Base-by-base conservation (phyloP, 2,329 filamentous ascomycete genomes). In the Aspergillus piperis region DNA sequence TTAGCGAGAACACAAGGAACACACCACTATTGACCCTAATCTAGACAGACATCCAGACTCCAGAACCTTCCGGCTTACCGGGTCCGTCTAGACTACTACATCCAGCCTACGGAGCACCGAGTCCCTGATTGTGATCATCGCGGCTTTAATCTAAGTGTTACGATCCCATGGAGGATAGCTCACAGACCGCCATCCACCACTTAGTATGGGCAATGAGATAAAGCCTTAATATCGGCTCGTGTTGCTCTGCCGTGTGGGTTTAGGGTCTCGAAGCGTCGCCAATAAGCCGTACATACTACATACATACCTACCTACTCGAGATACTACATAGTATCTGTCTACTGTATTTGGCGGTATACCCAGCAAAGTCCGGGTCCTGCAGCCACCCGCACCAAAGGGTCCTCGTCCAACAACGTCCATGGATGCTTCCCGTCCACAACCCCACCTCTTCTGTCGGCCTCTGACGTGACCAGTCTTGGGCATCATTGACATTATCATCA, bases 51-150 rank as follows among this genome's bases (percentile, higher is more conserved):
- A 36, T 36, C 32, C 32, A 36, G 32, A 36, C 32, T 38, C 19
- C 51, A 54, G 19, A 8, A 23, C 21, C 3, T 38, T 39, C 17
- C 32, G 51, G 19, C 21, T 21, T 23, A 17, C 17, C 32, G 51
- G 19, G 32, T 25, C 15, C 36, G 32, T 36, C 11, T 36, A 36
- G 32, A 36, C 11, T 36, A 36, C 32, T 36, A 36, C 27, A 11
- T 36, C 30, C 30, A 17, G 48, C 17, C 38, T 15, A 39, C 38
- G 13, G 51, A 39, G 30, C 23, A 41, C 53, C 54, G 47, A 41
- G 54, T 36, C 54, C 54, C 54, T 48, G 54, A 56, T 56, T 56
- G 25, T 32, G 41, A 56, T 48, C 42, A 56, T 56, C 42, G 19
- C 17, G 36, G 13, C 27, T 38, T 42, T 42, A 41, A 42, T 42